Percentiles rank a stretch among this genome's conserved stretches.
phyloP scores from a whole-genome alignment of 2,329 filamentous ascomycete genomes.

The Alternaria viburni region DNA sequence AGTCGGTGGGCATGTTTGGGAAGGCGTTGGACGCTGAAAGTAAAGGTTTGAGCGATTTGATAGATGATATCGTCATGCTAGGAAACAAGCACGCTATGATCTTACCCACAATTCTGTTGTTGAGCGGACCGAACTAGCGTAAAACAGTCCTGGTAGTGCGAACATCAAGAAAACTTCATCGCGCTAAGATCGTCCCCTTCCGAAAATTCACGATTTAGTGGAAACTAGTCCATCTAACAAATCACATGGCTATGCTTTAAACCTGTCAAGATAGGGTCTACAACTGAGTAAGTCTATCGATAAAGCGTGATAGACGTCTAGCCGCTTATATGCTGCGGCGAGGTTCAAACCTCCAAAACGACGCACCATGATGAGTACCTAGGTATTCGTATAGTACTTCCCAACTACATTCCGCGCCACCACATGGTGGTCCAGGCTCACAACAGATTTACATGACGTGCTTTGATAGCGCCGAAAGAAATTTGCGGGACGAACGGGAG shows the following conservation, averaged over 20 bases:
- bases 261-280: background rate
- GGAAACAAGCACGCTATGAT: background rate
- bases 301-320: background rate
- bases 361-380: background rate
- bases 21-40: constrained; percentile 38
- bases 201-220: background rate
- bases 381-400: background rate
- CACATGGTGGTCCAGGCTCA: constrained; percentile 18
- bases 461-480: constrained; percentile 21
- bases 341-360: background rate
- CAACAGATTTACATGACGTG: constrained; percentile 22
- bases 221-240: background rate
- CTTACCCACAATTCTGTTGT: background rate
- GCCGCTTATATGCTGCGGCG: background rate
- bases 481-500: constrained; percentile 12
- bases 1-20: constrained; percentile 47
- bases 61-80: background rate
- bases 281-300: background rate
- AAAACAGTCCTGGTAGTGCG: background rate
- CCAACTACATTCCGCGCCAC: background rate
- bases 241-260: background rate
- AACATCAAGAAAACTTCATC: background rate
- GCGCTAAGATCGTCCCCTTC: background rate
- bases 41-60: constrained; percentile 18
- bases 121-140: background rate